phyloP scores from a whole-genome alignment of 1,139 yeast species.

The Yamadazyma dendronema region DNA sequence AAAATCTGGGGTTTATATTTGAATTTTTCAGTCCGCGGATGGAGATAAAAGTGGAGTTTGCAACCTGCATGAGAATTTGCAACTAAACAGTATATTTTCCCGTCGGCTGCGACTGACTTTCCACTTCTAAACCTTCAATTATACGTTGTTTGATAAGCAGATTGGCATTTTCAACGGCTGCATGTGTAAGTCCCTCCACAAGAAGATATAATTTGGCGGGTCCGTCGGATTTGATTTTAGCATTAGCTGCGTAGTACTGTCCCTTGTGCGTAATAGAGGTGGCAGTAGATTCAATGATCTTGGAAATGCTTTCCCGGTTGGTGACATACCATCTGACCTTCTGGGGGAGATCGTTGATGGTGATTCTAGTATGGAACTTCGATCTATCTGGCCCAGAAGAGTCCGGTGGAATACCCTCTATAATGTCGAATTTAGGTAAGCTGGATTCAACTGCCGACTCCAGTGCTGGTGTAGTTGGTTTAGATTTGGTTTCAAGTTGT shows the following conservation, averaged over 20 bases:
- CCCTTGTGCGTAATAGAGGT: slow-evolving; percentile 87
- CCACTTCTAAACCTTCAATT: slow-evolving; percentile 57
- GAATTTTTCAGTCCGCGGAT: too few species aligned
- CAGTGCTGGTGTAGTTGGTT: not conserved
- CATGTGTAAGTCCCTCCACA: slow-evolving; percentile 73
- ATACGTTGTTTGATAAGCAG: slow-evolving; percentile 58
- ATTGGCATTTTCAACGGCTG: slow-evolving; percentile 66
- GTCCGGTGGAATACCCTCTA: slow-evolving; percentile 58
- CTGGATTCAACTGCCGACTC: slow-evolving; percentile 8
- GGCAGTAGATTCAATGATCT: slow-evolving; percentile 68
- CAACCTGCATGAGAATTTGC: not conserved
- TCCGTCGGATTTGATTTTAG: slow-evolving; percentile 33
- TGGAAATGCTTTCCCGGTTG: slow-evolving; percentile 61
- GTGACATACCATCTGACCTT: slow-evolving; percentile 82
- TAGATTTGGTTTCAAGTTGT: not conserved
- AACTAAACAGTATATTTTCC: slow-evolving; percentile 40
- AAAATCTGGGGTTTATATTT: slow-evolving; percentile 5
- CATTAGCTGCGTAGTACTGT: slow-evolving; percentile 61
- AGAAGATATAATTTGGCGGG: slow-evolving; percentile 75
- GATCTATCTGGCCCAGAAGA: slow-evolving; percentile 64
- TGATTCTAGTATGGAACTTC: slow-evolving; percentile 67
- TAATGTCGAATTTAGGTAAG: slow-evolving; percentile 47
- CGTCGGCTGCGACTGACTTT: slow-evolving; percentile 26
- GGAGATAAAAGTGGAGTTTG: not conserved
- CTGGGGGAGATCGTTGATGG: slow-evolving; percentile 85